Evolutionary conservation across 202 grass and related monocot species (phyloP).

Genomic region (Dendrocalamus latiflorus): DNA sequence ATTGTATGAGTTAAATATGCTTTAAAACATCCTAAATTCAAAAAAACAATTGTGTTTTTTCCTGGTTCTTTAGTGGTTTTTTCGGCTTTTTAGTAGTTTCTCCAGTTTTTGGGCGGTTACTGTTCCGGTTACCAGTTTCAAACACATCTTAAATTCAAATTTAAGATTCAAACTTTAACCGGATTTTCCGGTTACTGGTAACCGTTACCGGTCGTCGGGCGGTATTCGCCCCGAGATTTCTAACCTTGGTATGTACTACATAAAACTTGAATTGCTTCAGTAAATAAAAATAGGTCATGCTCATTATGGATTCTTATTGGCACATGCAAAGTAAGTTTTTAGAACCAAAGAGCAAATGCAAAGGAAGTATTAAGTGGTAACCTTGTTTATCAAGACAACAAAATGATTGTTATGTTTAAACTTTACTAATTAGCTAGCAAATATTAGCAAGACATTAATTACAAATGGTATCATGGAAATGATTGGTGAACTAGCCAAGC

Average conservation of each 20-base stretch:
- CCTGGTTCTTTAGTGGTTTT: too few relatives aligned
- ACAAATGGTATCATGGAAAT: neutral
- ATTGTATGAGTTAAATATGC: too few relatives aligned
- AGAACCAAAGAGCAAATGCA: neutral
- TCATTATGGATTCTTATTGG: neutral
- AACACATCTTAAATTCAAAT: too few relatives aligned
- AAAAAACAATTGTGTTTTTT: too few relatives aligned
- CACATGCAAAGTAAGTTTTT: neutral
- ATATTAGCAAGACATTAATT: neutral
- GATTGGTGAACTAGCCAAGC: neutral
- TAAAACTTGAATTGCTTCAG: neutral
- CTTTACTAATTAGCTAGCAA: neutral
- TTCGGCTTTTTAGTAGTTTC: too few relatives aligned
- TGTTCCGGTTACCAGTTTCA: too few relatives aligned
- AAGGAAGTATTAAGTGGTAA: neutral
- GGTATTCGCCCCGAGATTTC: too few relatives aligned
- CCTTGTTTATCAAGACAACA: neutral
- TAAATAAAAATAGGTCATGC: conserved; percentile 8
- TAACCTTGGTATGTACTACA: neutral
- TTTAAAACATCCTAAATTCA: too few relatives aligned
- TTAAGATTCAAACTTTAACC: too few relatives aligned
- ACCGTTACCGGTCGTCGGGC: too few relatives aligned
- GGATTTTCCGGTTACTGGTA: too few relatives aligned
- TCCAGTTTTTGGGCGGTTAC: too few relatives aligned
- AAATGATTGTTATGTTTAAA: neutral